Evolutionary conservation across 1,284 basidiomycete genomes (phyloP).

Genomic region (Exobasidium rhododendri): DNA sequence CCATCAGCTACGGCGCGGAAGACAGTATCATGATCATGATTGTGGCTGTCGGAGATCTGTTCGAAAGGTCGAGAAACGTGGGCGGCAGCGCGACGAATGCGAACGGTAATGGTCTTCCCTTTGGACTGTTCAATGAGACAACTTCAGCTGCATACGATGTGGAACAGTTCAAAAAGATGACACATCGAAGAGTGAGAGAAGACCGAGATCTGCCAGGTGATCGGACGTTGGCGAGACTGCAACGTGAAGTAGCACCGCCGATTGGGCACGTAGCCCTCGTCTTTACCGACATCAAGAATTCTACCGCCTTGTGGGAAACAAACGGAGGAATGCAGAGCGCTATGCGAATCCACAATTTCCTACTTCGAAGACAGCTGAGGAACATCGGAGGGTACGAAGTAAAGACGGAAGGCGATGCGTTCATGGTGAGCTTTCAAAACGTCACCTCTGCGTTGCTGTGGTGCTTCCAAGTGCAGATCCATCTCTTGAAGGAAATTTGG

Average conservation of each 20-base stretch:
- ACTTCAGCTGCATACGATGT: conserved; percentile 35
- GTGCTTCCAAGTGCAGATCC: conserved; percentile 83
- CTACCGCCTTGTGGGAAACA: conserved; percentile 93
- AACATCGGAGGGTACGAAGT: conserved; percentile 96
- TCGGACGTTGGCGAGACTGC: conserved; percentile 62
- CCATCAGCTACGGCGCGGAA: conserved; percentile 92
- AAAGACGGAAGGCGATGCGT: conserved; percentile 98
- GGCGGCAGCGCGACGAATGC: neutral
- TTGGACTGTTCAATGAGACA: neutral
- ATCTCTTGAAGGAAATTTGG: conserved; percentile 83
- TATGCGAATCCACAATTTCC: conserved; percentile 83
- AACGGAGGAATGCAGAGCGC: conserved; percentile 95
- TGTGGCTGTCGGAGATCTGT: conserved; percentile 76
- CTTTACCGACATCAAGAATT: conserved; percentile 98
- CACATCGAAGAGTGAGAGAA: conserved; percentile 26
- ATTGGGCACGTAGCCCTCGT: conserved; percentile 86
- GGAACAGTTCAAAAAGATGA: conserved; percentile 36
- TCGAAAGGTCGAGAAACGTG: conserved; percentile 61
- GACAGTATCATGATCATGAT: conserved; percentile 99
- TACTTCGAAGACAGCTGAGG: conserved; percentile 81
- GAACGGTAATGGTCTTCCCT: conserved; percentile 58
- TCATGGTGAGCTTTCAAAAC: conserved; percentile 95
- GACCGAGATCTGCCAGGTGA: conserved; percentile 41
- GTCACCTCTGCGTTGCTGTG: conserved; percentile 84
- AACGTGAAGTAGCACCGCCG: conserved; percentile 80